These are phyloP conservation scores for Blastobotrys terrestris DNA, from an alignment of 805 yeast species.

Conservation along the genomic window DNA sequence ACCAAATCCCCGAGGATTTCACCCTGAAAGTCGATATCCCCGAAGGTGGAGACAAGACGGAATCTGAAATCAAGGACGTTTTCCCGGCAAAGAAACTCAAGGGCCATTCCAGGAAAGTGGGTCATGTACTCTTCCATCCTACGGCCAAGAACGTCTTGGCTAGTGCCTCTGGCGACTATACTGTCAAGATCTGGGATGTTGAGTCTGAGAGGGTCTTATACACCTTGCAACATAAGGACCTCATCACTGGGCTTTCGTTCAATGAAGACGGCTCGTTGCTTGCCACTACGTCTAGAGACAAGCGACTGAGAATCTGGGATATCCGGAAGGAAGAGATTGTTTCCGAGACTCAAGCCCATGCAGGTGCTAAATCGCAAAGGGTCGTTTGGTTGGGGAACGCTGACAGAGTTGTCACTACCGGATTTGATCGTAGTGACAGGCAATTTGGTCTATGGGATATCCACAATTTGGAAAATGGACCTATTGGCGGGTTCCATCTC, in stretches of 20 bases:
- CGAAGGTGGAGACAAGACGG: conserved; percentile 22
- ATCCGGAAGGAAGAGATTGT: conserved; percentile 65
- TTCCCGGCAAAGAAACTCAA: conserved; percentile 61
- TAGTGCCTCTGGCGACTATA: conserved; percentile 82
- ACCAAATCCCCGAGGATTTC: conserved; percentile 83
- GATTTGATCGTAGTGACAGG: conserved; percentile 88
- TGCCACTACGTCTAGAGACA: conserved; percentile 89
- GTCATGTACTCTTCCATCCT: conserved; percentile 87
- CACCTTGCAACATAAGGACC: conserved; percentile 79
- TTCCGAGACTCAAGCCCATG: conserved; percentile 82
- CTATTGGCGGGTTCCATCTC: conserved; percentile 81
- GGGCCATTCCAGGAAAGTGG: conserved; percentile 94
- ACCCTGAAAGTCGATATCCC: conserved; percentile 37
- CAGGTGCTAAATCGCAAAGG: conserved; percentile 88
- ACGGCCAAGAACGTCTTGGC: conserved; percentile 82
- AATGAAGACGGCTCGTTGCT: conserved; percentile 81
- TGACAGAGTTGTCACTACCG: conserved; percentile 85
- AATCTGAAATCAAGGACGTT: conserved; percentile 59
- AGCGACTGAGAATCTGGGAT: conserved; percentile 88
- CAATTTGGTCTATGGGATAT: conserved; percentile 94
- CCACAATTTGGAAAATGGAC: conserved; percentile 64
- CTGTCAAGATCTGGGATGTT: conserved; percentile 87
- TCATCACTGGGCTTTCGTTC: conserved; percentile 89
- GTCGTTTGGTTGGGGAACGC: conserved; percentile 86
- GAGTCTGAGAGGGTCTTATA: conserved; percentile 63